A percentile compares a stretch with the other conserved stretches of the same genome.
phyloP scores from a whole-genome alignment of 495 filamentous ascomycete genomes.

The Daldinia decipiens region DNA sequence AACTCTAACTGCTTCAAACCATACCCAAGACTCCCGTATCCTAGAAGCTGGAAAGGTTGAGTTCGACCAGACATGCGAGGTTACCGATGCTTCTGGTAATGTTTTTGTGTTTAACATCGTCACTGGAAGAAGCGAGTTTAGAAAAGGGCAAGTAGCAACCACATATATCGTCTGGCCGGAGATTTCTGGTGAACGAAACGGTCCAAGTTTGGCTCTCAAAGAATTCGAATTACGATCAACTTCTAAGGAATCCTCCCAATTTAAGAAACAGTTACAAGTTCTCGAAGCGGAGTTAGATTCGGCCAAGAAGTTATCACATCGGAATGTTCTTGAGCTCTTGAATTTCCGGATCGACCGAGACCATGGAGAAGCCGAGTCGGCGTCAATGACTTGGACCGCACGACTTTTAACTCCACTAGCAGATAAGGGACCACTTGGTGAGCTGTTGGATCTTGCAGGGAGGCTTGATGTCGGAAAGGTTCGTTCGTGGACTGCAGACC shows the following conservation, averaged over 20 bases:
- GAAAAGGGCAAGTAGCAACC: slow-evolving; percentile 65
- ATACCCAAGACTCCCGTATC: slow-evolving; percentile 27
- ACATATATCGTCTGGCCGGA: slow-evolving; percentile 76
- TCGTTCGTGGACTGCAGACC: slow-evolving; percentile 84
- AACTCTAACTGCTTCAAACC: slow-evolving; percentile 37
- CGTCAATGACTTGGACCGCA: slow-evolving; percentile 72
- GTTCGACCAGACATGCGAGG: slow-evolving; percentile 75
- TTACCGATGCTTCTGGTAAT: slow-evolving; percentile 67
- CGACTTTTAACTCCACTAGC: slow-evolving; percentile 80
- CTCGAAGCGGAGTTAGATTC: slow-evolving; percentile 76
- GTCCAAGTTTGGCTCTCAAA: slow-evolving; percentile 76
- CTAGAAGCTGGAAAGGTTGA: slow-evolving; percentile 54
- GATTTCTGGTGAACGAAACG: slow-evolving; percentile 59
- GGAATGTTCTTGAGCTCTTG: slow-evolving; percentile 79
- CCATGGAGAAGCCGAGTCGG: slow-evolving; percentile 52
- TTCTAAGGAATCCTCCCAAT: slow-evolving; percentile 62
- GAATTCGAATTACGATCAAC: slow-evolving; percentile 66
- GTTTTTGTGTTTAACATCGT: slow-evolving; percentile 70
- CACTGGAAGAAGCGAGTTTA: slow-evolving; percentile 67
- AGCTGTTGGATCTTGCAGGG: slow-evolving; percentile 80
- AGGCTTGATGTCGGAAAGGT: slow-evolving; percentile 75
- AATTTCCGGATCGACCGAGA: slow-evolving; percentile 78
- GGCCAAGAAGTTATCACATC: slow-evolving; percentile 77
- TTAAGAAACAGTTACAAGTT: slow-evolving; percentile 74
- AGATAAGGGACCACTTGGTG: slow-evolving; percentile 82